These are phyloP conservation scores for Mycena sanguinolenta DNA, from an alignment of 768 basidiomycete genomes.

Conservation along the genomic window DNA sequence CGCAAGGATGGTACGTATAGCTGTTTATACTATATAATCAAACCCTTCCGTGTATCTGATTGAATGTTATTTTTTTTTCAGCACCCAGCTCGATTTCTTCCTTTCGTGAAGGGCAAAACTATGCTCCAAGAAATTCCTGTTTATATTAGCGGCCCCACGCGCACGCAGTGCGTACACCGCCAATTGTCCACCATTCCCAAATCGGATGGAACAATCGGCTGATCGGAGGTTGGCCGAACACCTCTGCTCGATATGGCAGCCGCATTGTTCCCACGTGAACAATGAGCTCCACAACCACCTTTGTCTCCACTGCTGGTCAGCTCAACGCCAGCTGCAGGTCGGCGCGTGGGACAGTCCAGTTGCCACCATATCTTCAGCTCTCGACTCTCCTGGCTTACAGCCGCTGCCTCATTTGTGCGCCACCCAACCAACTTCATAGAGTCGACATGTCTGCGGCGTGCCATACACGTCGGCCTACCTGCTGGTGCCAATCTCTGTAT, in stretches of 20 bases:
- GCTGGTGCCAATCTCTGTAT: too few species aligned
- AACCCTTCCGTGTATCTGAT: too few species aligned
- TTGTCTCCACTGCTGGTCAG: not conserved
- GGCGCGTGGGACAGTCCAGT: not conserved
- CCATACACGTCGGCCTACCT: not conserved
- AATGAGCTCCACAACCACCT: not conserved
- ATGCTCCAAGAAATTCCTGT: too few species aligned
- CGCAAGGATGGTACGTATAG: too few species aligned
- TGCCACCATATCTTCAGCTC: not conserved
- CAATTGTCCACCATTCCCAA: not conserved
- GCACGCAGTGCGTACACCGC: too few species aligned
- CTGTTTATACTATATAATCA: too few species aligned
- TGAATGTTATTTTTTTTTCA: too few species aligned
- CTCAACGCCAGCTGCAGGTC: not conserved
- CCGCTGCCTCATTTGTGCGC: not conserved
- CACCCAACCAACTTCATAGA: not conserved
- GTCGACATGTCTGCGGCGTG: not conserved
- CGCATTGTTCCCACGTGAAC: not conserved
- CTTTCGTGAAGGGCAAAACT: too few species aligned
- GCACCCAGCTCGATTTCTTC: too few species aligned
- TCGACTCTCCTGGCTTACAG: not conserved
- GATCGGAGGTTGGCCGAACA: not conserved
- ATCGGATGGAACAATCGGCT: not conserved
- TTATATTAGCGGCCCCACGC: too few species aligned
- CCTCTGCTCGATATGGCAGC: not conserved